phyloP scores from a whole-genome alignment of 768 basidiomycete genomes.

The Calocybe gangraenosa region DNA sequence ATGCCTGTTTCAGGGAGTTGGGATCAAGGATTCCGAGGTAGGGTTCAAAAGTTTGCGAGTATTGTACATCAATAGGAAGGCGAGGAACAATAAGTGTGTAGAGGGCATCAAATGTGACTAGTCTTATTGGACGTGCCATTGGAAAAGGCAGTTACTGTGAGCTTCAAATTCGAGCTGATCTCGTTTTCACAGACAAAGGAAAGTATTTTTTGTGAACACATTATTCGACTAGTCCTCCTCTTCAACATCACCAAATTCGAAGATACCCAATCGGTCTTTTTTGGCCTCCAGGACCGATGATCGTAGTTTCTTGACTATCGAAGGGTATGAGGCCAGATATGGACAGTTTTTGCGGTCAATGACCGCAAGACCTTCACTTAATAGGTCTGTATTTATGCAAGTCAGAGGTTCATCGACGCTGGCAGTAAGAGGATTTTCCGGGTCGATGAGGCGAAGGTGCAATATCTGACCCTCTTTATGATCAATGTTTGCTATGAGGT shows the following conservation, averaged over 20 bases:
- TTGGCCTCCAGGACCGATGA: slow-evolving; percentile 62
- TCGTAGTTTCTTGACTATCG: slow-evolving; percentile 61
- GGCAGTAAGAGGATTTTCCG: slow-evolving; percentile 62
- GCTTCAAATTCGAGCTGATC: neutral
- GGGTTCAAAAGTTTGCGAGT: slow-evolving; percentile 62
- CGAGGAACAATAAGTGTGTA: slow-evolving; percentile 74
- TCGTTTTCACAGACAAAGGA: neutral
- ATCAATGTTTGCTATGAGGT: slow-evolving; percentile 95
- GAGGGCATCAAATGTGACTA: slow-evolving; percentile 78
- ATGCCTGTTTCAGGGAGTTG: slow-evolving; percentile 47
- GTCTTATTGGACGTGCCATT: slow-evolving; percentile 33
- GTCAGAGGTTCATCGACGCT: slow-evolving; percentile 54
- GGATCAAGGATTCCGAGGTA: slow-evolving; percentile 61
- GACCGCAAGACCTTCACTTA: slow-evolving; percentile 82
- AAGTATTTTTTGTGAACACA: neutral
- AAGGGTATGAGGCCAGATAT: slow-evolving; percentile 69
- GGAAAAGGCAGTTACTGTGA: neutral
- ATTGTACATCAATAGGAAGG: slow-evolving; percentile 60
- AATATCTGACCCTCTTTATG: slow-evolving; percentile 71
- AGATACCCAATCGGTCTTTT: slow-evolving; percentile 74
- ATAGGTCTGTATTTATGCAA: slow-evolving; percentile 85
- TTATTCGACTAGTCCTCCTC: slow-evolving; percentile 56
- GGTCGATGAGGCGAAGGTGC: slow-evolving; percentile 92
- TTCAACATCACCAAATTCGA: slow-evolving; percentile 88
- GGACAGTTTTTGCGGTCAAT: slow-evolving; percentile 76